Base-by-base conservation (phyloP, 1,284 basidiomycete genomes). In the Schizopora paradoxa region DNA sequence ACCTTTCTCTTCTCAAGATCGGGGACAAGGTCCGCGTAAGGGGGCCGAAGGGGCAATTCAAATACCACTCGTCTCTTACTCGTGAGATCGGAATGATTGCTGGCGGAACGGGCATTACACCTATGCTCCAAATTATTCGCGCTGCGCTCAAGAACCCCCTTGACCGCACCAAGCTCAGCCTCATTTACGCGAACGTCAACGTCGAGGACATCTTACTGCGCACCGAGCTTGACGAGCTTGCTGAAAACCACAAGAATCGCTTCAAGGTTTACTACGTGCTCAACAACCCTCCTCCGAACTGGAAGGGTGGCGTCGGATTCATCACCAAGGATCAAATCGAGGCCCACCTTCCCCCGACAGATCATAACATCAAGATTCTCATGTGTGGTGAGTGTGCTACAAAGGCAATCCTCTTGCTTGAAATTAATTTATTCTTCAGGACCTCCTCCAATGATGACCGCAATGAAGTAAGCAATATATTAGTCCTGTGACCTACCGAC, bases 131-230 rank as follows among this genome's bases (percentile, higher is more conserved):
- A 67, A 91, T 99, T 70, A 86, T 98, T 67, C 82, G 86, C 52
- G 88, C 92, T 21, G 81, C 82, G 7, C 77, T 95, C 61, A 87
- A 90, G 67, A 90, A 95, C 70, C 81, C 88, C 5, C 62, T 67
- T 38, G 95, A 98, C 74, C 73, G 67, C 55, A 98, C 95, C 26
- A 79, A 78, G 60, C 67, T 93, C 57, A 77, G 71, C 51, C 78
- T 99, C 56, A 90, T 99, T 64, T 99, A 98, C 67, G 95, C 96
- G 56, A 99, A 99, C 67, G 92, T 97, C 62, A 82, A 84, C 72
- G 65, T 78, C 56, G 83, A 86, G 50, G 91, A 94, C 69, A 89
- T 95, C 65, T 75, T 98, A 43, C 77, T 98, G 56, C 87, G 82
- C 61, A 74, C 82, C 48, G 92, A 97, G 63, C 77, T 95, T 43